Base-by-base conservation (phyloP, 2,329 filamentous ascomycete species). In the Corynespora cassiicola region DNA sequence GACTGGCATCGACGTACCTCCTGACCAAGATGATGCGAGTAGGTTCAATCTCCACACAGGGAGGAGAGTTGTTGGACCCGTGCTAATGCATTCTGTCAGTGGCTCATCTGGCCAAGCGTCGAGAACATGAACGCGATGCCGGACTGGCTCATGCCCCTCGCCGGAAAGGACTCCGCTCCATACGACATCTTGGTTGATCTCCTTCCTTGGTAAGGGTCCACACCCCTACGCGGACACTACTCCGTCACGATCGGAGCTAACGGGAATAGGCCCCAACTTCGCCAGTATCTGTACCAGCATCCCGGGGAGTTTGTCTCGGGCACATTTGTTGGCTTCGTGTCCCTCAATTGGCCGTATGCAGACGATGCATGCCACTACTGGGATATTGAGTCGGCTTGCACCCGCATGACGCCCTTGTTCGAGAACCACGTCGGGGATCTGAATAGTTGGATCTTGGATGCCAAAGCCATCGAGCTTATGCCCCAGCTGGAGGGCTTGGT, bases 361-460 rank as follows among this genome's bases (percentile, higher is more conserved):
- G 61, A 67, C 23, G 61, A 66, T 26, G 55, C 60, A 14, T 66
- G 63, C 46, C 61, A 66, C 40, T 67, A 65, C 37, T 66, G 62
- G 62, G 63, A 67, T 28, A 61, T 65, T 11, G 61, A 65, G 30
- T 47, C 58, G 16, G 60, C 53, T n/a, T 61, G 56, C 32, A 63
- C 59, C 5, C 56, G 59, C 20, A 48, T 67, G 50, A 61, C 60
- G 1, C 62, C 63, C 1, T 47, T 66, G 2, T 67, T 66, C 25
- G 60, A 66, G 31, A 63, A 49, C 23, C 58, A 60, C 14, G 53
- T 66, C 20, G 45, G 48, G 18, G 59, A 67, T 15, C 33, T 67
- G 17, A 57, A 56, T 30, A 66, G 51, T 30, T 67, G 63, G 63
- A 60, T 52, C 11, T 35, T 67, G 31, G 61, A 66, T 42, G 52